Base-by-base conservation (phyloP, 2,329 filamentous ascomycete species). In the Hypoxylon sp. region DNA sequence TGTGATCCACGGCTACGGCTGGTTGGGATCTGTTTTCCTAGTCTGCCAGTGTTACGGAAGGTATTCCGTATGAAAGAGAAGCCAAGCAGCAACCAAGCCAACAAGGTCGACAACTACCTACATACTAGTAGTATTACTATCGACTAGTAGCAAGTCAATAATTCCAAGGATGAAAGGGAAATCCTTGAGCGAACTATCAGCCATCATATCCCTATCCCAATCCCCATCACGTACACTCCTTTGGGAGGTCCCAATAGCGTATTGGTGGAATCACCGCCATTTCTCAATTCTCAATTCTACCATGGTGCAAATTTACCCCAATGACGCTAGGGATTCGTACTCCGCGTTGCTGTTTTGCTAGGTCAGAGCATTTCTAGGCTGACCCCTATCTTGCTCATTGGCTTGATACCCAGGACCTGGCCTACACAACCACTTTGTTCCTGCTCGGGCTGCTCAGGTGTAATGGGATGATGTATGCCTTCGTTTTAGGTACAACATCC, bases 281-380 rank as follows among this genome's bases (percentile, higher is more conserved):
- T 53, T 57, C 52, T 51, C 19, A 42, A 37, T 27, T 40, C 26
- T 48, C 45, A 21, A 35, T 43, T 51, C 41, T 44, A 29, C 8
- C n/a, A n/a, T n/a, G n/a, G n/a, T n/a, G n/a, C n/a, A n/a, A n/a
- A n/a, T 31, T 38, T 45, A 57, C 50, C 55, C 47, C 36, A 40
- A 36, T 52, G 38, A 32, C 25, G 13, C 38, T 46, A 47, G 20
- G 21, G 23, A 44, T 35, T 32, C 29, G 9, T 43, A 30, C 36
- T 40, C 26, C 44, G 44, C 42, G 37, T 53, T 57, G 56, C 46
- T 41, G 53, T 54, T 49, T 51, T 20, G 57, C 56, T 57, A 42
- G 50, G 48, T 51, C 51, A 54, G 42, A 45, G 42, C 27, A 25
- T 44, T 38, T 25, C 51, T 42, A 42, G 42, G 42, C 38, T 54